Percentiles rank a stretch among this genome's conserved stretches.
Evolutionary conservation across 352 stramenopile species (phyloP).

Genomic region (Phytopythium chamaehyphon): DNA sequence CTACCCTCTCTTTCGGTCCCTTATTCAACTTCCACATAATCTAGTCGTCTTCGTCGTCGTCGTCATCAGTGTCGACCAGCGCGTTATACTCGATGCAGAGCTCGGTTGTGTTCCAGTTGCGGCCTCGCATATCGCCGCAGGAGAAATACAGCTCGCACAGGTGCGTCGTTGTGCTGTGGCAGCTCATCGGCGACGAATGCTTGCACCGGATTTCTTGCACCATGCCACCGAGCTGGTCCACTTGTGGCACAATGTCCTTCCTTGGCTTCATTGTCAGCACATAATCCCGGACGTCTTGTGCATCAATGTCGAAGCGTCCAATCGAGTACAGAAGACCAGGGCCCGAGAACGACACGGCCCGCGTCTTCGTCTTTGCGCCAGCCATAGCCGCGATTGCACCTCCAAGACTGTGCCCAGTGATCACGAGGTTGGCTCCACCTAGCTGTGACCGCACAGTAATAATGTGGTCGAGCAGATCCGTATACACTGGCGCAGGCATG

Average conservation of each 20-base stretch:
- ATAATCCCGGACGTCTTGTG: conserved; percentile 64
- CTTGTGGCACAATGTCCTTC: conserved; percentile 75
- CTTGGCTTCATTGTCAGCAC: conserved; percentile 77
- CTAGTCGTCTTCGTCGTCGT: conserved; percentile 15
- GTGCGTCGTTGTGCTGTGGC: conserved; percentile 70
- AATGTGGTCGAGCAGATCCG: conserved; percentile 50
- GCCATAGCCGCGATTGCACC: conserved; percentile 75
- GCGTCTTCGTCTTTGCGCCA: conserved; percentile 66
- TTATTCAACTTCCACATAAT: too few relatives aligned
- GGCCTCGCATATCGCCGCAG: conserved; percentile 52
- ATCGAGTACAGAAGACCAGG: conserved; percentile 70
- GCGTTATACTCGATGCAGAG: conserved; percentile 52
- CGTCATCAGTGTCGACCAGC: conserved; percentile 20
- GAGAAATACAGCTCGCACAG: conserved; percentile 74
- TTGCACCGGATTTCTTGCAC: conserved; percentile 79
- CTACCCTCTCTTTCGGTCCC: neutral
- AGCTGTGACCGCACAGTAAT: conserved; percentile 33
- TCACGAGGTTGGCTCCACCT: conserved; percentile 49
- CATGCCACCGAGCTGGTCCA: conserved; percentile 70
- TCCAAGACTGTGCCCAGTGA: conserved; percentile 77
- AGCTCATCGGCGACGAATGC: conserved; percentile 57
- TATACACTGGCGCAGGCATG: conserved; percentile 67
- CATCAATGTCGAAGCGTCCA: conserved; percentile 59
- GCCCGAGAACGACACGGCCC: conserved; percentile 72
- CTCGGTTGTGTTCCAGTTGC: conserved; percentile 59